phyloP scores from a whole-genome alignment of 129 eudicot species.

The Rutidosis leptorrhynchoides region DNA sequence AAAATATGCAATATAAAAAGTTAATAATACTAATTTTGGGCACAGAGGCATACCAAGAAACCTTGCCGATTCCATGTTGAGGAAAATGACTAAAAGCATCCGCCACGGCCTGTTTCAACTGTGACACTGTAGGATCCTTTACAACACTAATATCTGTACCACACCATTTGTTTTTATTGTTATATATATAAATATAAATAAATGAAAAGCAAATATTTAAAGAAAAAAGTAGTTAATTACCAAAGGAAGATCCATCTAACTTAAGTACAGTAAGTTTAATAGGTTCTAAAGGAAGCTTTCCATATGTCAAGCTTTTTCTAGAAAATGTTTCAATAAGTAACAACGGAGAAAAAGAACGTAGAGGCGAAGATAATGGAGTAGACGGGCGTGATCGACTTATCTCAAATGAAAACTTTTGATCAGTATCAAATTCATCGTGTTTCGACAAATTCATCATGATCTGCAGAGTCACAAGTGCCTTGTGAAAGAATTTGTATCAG shows the following conservation, averaged over 20 bases:
- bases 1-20: neutral
- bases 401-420: conserved; percentile 28
- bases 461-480: neutral
- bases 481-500: neutral
- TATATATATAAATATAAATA: too few relatives aligned
- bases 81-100: conserved; percentile 65
- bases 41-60: conserved; percentile 91
- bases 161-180: too few relatives aligned
- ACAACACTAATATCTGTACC: conserved; percentile 53
- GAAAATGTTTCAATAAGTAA: conserved; percentile 33
- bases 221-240: conserved; percentile 37
- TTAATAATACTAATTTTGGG: neutral
- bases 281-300: conserved; percentile 61
- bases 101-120: conserved; percentile 76
- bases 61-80: conserved; percentile 51
- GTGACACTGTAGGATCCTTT: conserved; percentile 61
- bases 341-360: conserved; percentile 34
- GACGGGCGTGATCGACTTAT: conserved; percentile 35
- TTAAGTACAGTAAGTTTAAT: conserved; percentile 69
- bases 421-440: conserved; percentile 8
- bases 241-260: conserved; percentile 72
- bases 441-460: neutral
- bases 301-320: conserved; percentile 61
- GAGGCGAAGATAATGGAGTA: conserved; percentile 34
- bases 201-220: too few relatives aligned